Base-by-base conservation (phyloP, 1,284 basidiomycete species). In the Cutaneotrichosporon mucoides region DNA sequence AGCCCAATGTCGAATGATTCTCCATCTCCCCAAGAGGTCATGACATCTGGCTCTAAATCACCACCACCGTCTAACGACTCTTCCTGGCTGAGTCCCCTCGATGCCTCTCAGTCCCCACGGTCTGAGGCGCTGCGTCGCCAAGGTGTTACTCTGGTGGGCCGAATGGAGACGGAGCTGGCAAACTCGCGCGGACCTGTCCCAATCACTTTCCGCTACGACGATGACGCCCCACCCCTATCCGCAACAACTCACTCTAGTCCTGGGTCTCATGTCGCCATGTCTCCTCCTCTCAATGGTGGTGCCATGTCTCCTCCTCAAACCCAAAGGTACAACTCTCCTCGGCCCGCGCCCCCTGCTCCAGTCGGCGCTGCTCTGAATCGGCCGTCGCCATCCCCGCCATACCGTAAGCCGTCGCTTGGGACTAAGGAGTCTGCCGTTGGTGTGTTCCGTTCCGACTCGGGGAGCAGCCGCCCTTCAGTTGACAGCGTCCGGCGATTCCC, bases 101-200 rank as follows among this genome's bases (percentile, higher is more conserved):
- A 48, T 36, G 37, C 37, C 5, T 40, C 38, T 5, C 38, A 41
- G 49, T 51, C 49, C 5, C 49, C 49, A 6, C 49, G 49, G 3
- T 41, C 49, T 3, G 49, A 51, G 49, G 49, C 49, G 10, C 49
- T 41, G 38, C 49, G 49, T 10, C 37, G 37, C 15, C 49, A 51
- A 40, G 49, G 49, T 10, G n/a, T 51, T 16, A 38, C 33, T 3
- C 57, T 75, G 4, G 71, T 75, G 1, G 73, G 73, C 2, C 60
- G 68, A 41, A 70, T 72, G 64, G 71, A 75, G 7, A 66, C 63
- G 11, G 68, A 73, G 47, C 54, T 75, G 36, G 49, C 62, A 1
- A 63, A 62, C 2, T 51, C 73, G 1, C 66, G 68, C 42, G 71
- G 71, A 11, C 75, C 75, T 0, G 68, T 76, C 4, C 75, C 75